Percentiles rank a stretch among this genome's conserved stretches.
Conservation (phyloP, 1,284 basidiomycete genomes). For the Papiliotrema laurentii region DNA sequence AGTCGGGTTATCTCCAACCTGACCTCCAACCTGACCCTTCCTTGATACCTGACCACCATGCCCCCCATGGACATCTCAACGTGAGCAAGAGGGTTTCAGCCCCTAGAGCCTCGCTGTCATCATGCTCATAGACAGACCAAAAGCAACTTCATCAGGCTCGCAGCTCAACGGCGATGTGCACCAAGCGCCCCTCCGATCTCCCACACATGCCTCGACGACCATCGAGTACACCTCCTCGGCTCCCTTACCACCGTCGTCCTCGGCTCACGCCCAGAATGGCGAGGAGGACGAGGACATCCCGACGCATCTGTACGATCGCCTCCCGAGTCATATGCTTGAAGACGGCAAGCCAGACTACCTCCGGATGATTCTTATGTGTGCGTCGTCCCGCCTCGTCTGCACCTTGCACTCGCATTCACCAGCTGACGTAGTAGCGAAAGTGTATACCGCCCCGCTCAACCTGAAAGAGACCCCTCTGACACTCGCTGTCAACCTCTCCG, state of each 20-base stretch:
- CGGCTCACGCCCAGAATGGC: conserved; percentile 32
- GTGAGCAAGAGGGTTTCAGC: background rate
- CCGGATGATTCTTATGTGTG: conserved; percentile 75
- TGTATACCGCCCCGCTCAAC: conserved; percentile 70
- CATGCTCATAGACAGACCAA: background rate
- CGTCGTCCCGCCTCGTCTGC: conserved; percentile 8
- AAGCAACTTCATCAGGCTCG: background rate
- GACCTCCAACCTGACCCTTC: too few relatives aligned
- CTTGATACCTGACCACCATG: too few relatives aligned
- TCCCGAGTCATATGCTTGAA: conserved; percentile 43
- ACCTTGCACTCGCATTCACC: conserved; percentile 6
- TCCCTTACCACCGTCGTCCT: conserved; percentile 33
- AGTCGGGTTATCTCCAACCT: too few relatives aligned
- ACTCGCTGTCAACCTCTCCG: conserved; percentile 76
- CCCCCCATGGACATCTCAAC: too few relatives aligned
- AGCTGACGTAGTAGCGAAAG: conserved; percentile 61
- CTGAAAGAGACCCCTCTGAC: conserved; percentile 89
- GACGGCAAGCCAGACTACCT: conserved; percentile 74
- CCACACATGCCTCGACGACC: conserved; percentile 12
- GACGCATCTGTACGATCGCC: conserved; percentile 42
- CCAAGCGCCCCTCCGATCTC: conserved; percentile 4
- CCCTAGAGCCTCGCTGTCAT: background rate
- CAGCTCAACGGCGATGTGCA: background rate
- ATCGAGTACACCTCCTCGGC: conserved; percentile 49
- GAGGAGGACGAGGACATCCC: conserved; percentile 38